A percentile compares a stretch with the other conserved stretches of the same genome.
Evolutionary conservation across 1,284 basidiomycete species (phyloP).

Genomic region (Schizophyllum amplum): DNA sequence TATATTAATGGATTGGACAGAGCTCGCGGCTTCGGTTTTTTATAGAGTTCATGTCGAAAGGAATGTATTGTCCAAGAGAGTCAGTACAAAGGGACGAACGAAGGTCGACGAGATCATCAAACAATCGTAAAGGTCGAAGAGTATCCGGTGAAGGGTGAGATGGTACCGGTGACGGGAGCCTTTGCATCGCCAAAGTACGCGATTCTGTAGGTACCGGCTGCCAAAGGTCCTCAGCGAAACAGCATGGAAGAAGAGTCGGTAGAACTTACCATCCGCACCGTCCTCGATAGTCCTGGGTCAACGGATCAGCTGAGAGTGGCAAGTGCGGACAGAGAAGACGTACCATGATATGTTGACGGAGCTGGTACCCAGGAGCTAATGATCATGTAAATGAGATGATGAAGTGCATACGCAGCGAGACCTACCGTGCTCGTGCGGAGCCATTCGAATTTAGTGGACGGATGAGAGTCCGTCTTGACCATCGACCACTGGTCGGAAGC

Average conservation of each 20-base stretch:
- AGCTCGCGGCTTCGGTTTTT: too few species aligned
- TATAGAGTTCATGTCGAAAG: too few species aligned
- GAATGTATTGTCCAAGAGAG: not conserved
- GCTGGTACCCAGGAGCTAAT: slow-evolving; percentile 46
- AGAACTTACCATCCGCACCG: slow-evolving; percentile 42
- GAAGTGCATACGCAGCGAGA: not conserved
- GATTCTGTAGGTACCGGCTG: slow-evolving; percentile 64
- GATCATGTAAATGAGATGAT: not conserved
- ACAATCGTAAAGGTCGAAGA: slow-evolving; percentile 56
- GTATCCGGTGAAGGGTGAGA: slow-evolving; percentile 51
- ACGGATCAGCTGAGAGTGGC: not conserved
- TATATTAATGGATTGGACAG: too few species aligned
- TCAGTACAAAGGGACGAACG: not conserved
- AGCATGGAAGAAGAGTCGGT: slow-evolving; percentile 4
- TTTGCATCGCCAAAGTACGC: slow-evolving; percentile 72
- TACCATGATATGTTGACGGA: slow-evolving; percentile 57
- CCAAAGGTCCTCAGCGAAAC: not conserved
- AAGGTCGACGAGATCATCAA: slow-evolving; percentile 11
- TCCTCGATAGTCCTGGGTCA: slow-evolving; percentile 40
- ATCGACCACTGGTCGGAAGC: slow-evolving; percentile 44
- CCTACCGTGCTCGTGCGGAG: slow-evolving; percentile 36
- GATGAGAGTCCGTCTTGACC: slow-evolving; percentile 71
- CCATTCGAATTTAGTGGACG: slow-evolving; percentile 72
- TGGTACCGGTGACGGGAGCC: slow-evolving; percentile 43
- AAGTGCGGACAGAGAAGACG: slow-evolving; percentile 48